Evolutionary conservation across 352 stramenopile species (phyloP).

Genomic region (Phytophthora rubi): DNA sequence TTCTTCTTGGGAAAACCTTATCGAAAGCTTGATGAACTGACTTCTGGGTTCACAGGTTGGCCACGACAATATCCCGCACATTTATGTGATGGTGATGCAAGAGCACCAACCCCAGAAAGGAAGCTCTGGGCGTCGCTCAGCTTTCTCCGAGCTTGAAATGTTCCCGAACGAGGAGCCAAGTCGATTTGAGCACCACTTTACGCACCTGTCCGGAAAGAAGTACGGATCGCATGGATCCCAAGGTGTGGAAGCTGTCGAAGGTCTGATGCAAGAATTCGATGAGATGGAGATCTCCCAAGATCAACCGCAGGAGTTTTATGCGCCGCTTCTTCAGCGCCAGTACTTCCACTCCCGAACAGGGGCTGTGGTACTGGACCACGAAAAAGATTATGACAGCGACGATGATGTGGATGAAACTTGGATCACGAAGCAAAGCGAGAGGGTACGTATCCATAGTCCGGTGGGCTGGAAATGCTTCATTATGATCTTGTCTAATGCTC

Average conservation of each 20-base stretch:
- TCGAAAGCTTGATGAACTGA: neutral
- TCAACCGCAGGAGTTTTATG: slow-evolving; percentile 76
- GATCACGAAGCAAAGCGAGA: slow-evolving; percentile 88
- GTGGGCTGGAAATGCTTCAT: neutral
- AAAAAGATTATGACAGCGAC: slow-evolving; percentile 89
- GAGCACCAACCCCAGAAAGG: slow-evolving; percentile 31
- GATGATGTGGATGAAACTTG: slow-evolving; percentile 90
- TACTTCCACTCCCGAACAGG: slow-evolving; percentile 91
- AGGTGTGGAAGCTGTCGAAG: slow-evolving; percentile 53
- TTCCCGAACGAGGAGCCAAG: slow-evolving; percentile 54
- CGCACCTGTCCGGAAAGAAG: slow-evolving; percentile 64
- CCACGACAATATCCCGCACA: slow-evolving; percentile 82
- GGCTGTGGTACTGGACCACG: slow-evolving; percentile 80
- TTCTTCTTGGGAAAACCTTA: neutral
- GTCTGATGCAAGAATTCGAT: slow-evolving; percentile 76
- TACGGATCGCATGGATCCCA: slow-evolving; percentile 35
- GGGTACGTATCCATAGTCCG: slow-evolving; percentile 37
- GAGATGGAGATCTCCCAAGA: slow-evolving; percentile 66
- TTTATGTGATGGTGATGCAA: slow-evolving; percentile 77
- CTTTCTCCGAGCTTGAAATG: slow-evolving; percentile 65
- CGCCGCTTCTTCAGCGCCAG: slow-evolving; percentile 77
- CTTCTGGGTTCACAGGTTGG: slow-evolving; percentile 46
- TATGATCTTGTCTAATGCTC: neutral
- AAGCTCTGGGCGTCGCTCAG: slow-evolving; percentile 29
- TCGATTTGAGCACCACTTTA: slow-evolving; percentile 73